Evolutionary conservation across 176 grass and related monocot species (phyloP), one percentile per base, ranked within the genome.

Genomic region (Oryza rufipogon): DNA sequence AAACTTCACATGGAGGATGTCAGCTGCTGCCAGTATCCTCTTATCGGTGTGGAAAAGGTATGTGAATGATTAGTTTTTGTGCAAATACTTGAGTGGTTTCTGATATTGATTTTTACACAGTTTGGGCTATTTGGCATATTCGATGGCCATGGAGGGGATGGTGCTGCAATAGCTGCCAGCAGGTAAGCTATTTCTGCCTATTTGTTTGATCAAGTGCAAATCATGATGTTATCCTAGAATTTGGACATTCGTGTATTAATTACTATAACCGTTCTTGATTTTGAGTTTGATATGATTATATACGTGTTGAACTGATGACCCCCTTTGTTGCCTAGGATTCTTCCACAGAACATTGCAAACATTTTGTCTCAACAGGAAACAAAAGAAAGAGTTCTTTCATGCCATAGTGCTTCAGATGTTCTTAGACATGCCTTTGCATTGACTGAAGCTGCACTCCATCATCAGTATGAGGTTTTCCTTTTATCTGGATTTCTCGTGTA

Each of bases 71-170:
- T 80, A 69, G 41, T 72, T 68, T 38, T 66, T 0, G 7, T 22
- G 47, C 47, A 75, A 66, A 33, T 26, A 54, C 44, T 84, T 67
- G 28, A 75, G 34, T 19, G 7, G 39, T 81, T 81, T 75, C 63
- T 68, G 22, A 54, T 71, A 70, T 78, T 22, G 17, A 45, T 64
- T 84, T 75, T 3, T 80, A 68, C 72, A 66, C 85, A 94, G 92
- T 94, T 94, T 92, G 92, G 92, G 64, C 77, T 94, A 15, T 81
- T 91, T 61, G 61, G 73, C 26, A 85, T 95, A 76, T 95, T 88
- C 84, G 90, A 95, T 90, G 92, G 92, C 73, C 90, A 92, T 86
- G 92, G 81, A 85, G 92, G 92, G 79, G 85, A 76, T 90, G 85
- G 79, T 64, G 92, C 90, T 88, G 92, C 90, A 32, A 75, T 85